Base-by-base conservation (phyloP, 306 rosid genomes). In the Geum urbanum region DNA sequence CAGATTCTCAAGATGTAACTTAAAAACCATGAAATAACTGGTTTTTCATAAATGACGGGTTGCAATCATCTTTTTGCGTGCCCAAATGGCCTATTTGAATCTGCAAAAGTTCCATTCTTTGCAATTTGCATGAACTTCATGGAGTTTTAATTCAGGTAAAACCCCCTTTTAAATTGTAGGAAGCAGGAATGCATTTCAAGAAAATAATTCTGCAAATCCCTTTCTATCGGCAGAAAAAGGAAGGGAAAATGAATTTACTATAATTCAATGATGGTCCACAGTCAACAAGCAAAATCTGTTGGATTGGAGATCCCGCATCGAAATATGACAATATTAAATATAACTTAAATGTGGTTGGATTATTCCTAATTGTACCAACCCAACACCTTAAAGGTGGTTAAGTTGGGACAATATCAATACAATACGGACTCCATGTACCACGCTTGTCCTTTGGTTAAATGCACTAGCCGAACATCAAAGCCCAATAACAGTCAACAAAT, bases 51-150 rank as follows among this genome's bases (percentile, higher is more conserved):
- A 19, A 54, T 4, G 6, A 54, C 7, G 59, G 20, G 14, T 54
- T 19, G 32, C 10, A 27, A 54, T 8, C 2, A 6, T 54, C 59
- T 32, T 9, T 54, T 20, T 54, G 59, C 35, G 9, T 1, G 46
- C 46, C 46, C 46, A 19, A 54, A 54, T 5, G 14, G 14, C 15
- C 15, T 7, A 18, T 53, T 53, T 19, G 2, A 53, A 6, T 53
- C 18, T 48, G 50, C 14, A 14, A 14, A 48, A 48, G 18, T 48
- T 4, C 1, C 9, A 3, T 54, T 19, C 20, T 54, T 13, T 54
- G 59, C 59, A 54, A n/a, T n/a, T n/a, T n/a, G n/a, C n/a, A n/a
- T 8, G 59, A 54, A 53, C 5, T 53, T 54, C 59, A 54, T 54
- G 19, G 32, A 0, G 2, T 54, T 12, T 13, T 32, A 54, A 13